These are phyloP conservation scores for Blastocystis sp. DNA, from an alignment of 352 stramenopile genomes.

Conservation along the genomic window DNA sequence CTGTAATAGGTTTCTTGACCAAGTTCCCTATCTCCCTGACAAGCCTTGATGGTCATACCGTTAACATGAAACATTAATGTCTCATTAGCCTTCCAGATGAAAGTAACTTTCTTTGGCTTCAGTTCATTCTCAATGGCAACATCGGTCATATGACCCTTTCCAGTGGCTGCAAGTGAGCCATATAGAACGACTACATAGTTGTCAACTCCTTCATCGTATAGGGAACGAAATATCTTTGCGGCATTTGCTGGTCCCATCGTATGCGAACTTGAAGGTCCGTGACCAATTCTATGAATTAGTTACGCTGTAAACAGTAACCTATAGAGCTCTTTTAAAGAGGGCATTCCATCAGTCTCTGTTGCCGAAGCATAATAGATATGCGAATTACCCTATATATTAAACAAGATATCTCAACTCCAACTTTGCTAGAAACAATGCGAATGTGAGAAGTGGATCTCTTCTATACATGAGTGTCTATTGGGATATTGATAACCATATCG, in stretches of 20 bases:
- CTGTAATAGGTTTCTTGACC: conserved; percentile 70
- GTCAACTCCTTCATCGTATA: conserved; percentile 44
- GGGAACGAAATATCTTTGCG: conserved; percentile 46
- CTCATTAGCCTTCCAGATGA: conserved; percentile 67
- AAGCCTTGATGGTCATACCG: conserved; percentile 69
- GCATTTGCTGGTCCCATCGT: conserved; percentile 70
- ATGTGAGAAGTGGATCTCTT: conserved; percentile 32
- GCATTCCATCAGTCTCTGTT: conserved; percentile 59
- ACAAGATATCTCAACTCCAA: not conserved
- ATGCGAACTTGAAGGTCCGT: conserved; percentile 70
- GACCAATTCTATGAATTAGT: conserved; percentile 67
- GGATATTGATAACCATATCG: conserved; percentile 4
- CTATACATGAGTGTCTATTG: not conserved
- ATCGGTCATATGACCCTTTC: conserved; percentile 70
- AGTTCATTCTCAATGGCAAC: conserved; percentile 69
- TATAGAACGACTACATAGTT: conserved; percentile 67
- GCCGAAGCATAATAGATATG: conserved; percentile 49
- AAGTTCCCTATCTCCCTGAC: conserved; percentile 20
- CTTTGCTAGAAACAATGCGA: conserved; percentile 43
- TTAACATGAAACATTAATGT: conserved; percentile 68
- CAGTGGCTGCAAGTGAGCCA: conserved; percentile 69
- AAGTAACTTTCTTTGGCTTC: conserved; percentile 63
- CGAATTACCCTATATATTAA: conserved; percentile 8
- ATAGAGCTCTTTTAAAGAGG: conserved; percentile 50
- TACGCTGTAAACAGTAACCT: not conserved